Percentiles rank a stretch among this genome's conserved stretches.
phyloP scores from a whole-genome alignment of 176 grass and related monocot species.

The Pontederia paniculata region DNA sequence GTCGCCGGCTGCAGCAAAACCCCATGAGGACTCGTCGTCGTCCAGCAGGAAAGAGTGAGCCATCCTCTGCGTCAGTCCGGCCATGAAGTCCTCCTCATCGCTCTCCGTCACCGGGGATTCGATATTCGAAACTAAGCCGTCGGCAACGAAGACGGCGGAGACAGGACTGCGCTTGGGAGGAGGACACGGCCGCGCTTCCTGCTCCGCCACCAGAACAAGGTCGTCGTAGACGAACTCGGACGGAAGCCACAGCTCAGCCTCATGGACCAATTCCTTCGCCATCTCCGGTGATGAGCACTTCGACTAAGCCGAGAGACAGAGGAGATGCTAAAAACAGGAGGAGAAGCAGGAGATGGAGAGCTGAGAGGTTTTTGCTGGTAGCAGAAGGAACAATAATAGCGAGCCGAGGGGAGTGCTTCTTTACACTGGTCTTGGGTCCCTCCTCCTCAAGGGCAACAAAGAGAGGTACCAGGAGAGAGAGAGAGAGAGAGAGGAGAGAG shows the following conservation, averaged over 20 bases:
- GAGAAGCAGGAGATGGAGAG: no score
- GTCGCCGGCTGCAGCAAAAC: not conserved
- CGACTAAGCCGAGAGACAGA: no score
- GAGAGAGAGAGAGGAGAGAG: no score
- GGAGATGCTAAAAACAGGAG: no score
- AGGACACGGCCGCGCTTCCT: not conserved
- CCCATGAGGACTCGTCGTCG: not conserved
- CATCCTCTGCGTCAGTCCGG: conserved; percentile 24
- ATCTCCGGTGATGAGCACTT: not conserved
- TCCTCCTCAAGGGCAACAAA: no score
- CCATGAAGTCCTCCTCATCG: conserved; percentile 18
- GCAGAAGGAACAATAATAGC: no score
- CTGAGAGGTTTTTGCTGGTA: no score
- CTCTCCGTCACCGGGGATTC: conserved; percentile 19
- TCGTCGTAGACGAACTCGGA: conserved; percentile 14
- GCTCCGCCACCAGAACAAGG: not conserved
- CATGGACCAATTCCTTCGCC: not conserved
- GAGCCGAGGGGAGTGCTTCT: no score
- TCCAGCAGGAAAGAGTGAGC: conserved; percentile 24
- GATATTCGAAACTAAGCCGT: conserved; percentile 7
- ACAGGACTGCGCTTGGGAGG: conserved; percentile 2
- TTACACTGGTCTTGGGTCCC: no score
- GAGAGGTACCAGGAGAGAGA: no score
- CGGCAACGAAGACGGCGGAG: no score
- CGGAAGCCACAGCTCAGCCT: conserved; percentile 5